A percentile compares a stretch with the other conserved stretches of the same genome.
phyloP scores from a whole-genome alignment of 2,329 filamentous ascomycete genomes.

The Pseudodiploospora longispora region DNA sequence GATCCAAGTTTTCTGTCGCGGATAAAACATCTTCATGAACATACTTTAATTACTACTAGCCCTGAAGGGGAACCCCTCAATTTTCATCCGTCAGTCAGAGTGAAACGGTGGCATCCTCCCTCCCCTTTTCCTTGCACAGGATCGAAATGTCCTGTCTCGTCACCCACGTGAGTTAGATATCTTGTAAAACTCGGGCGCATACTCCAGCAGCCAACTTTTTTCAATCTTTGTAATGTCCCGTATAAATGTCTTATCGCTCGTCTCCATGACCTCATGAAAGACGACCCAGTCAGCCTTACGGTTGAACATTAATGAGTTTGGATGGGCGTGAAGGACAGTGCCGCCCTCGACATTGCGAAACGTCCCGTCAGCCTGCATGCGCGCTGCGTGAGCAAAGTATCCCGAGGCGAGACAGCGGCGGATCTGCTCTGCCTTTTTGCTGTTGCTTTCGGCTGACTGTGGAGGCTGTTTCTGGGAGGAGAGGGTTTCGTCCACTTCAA shows the following conservation, averaged over 20 bases:
- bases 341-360: slow-evolving; percentile 80
- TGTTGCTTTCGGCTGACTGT: slow-evolving; percentile 18
- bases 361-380: slow-evolving; percentile 87
- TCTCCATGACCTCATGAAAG: slow-evolving; percentile 90
- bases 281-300: slow-evolving; percentile 94
- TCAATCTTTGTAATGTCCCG: slow-evolving; percentile 89
- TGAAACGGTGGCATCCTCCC: no score
- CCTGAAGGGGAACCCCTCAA: no score
- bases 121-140: no score
- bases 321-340: slow-evolving; percentile 76
- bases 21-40: no score
- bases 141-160: not conserved
- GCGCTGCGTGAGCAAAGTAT: slow-evolving; percentile 87
- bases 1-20: no score
- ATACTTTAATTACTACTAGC: no score
- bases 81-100: no score
- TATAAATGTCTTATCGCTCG: slow-evolving; percentile 79
- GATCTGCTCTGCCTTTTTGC: slow-evolving; percentile 59
- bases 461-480: slow-evolving; percentile 22
- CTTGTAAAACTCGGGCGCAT: slow-evolving; percentile 76
- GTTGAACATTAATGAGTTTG: slow-evolving; percentile 91
- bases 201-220: slow-evolving; percentile 85
- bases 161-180: slow-evolving; percentile 32
- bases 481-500: slow-evolving; percentile 59
- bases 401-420: slow-evolving; percentile 78